Conservation (phyloP, 2,329 filamentous ascomycete species). For the Xylaria sp. region DNA sequence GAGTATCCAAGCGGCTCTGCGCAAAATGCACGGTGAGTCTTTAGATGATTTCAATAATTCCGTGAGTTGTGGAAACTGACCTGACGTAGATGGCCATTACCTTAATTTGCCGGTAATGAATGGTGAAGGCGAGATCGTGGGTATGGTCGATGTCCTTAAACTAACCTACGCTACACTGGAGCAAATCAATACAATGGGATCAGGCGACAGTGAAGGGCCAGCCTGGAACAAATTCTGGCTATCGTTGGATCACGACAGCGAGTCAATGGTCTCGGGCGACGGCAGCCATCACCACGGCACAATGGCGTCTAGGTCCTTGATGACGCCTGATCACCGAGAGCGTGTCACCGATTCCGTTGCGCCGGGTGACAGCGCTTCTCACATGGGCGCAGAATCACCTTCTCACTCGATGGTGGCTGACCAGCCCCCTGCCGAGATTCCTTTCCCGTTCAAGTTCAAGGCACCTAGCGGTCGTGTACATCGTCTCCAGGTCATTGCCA, state of each 20-base stretch:
- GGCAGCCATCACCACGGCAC: constrained; percentile 74
- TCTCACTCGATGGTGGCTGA: constrained; percentile 71
- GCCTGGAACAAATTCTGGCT: constrained; percentile 99
- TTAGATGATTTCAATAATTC: not conserved
- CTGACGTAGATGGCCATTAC: constrained; percentile 86
- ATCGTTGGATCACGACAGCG: constrained; percentile 92
- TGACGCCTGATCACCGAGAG: constrained; percentile 85
- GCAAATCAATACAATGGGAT: constrained; percentile 96
- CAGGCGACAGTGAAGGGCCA: constrained; percentile 88
- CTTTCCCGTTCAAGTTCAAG: constrained; percentile 99
- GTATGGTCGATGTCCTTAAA: constrained; percentile 99
- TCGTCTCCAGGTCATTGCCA: constrained; percentile 84
- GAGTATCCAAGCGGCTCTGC: constrained; percentile 96
- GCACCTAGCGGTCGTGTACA: constrained; percentile 95
- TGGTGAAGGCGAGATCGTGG: constrained; percentile 94
- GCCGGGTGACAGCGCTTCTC: constrained; percentile 94
- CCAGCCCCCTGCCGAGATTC: constrained; percentile 73
- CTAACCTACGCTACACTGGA: constrained; percentile 97
- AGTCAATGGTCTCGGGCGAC: constrained; percentile 95
- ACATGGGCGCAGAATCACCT: constrained; percentile 84
- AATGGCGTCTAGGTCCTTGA: constrained; percentile 77
- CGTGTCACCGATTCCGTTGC: constrained; percentile 81
- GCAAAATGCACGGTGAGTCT: constrained; percentile 95
- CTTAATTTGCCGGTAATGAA: constrained; percentile 99
- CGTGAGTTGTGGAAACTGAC: constrained; percentile 34